Base-by-base conservation (phyloP, 352 stramenopile genomes). In the Phytophthora rubi region DNA sequence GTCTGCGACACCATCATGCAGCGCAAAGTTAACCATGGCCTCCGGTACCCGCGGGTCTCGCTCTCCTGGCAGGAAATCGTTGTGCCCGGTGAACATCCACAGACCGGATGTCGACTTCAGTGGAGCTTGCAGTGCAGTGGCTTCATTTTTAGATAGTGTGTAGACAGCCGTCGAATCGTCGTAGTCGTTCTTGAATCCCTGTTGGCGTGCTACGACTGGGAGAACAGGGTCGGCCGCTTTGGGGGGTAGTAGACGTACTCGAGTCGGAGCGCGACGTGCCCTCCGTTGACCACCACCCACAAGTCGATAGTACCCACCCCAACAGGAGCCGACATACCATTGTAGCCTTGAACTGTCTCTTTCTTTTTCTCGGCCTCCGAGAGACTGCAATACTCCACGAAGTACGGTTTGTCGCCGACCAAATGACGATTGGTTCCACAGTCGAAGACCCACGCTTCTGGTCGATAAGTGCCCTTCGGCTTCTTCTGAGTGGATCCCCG, bases 331-430 rank as follows among this genome's bases (percentile, higher is more conserved):
- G 44, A 18, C 2, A 3, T 53, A 2, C 53, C 53, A 15, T 53
- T 63, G 33, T 69, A 61, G 12, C 45, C 53, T 1, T 58, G 18
- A 3, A 69, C 62, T 0, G 42, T 62, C 8, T 52, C 44, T 13
- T 37, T 62, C 53, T 58, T 26, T 4, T 21, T 2, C 21, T 62
- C 53, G 0, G 3, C 54, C 8, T 3, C 3, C 8, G 32, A 23
- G 13, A 59, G 45, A 13, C 10, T 12, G 33, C 10, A 4, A 39
- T 39, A 39, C 6, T 12, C 10, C 6, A 39, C 33, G 16, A 63
- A 69, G 35, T 69, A 69, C 1, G 48, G 59, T 12, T 65, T 65
- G 18, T 59, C 49, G 2, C 48, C 35, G 7, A 59, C 59, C 9
- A 59, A 6, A 10, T 58, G 48, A 7, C 35, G 48, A 10, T 59